These are phyloP conservation scores for Ceratobasidium sp. DNA, from an alignment of 1,284 basidiomycete species.

Conservation along the genomic window DNA sequence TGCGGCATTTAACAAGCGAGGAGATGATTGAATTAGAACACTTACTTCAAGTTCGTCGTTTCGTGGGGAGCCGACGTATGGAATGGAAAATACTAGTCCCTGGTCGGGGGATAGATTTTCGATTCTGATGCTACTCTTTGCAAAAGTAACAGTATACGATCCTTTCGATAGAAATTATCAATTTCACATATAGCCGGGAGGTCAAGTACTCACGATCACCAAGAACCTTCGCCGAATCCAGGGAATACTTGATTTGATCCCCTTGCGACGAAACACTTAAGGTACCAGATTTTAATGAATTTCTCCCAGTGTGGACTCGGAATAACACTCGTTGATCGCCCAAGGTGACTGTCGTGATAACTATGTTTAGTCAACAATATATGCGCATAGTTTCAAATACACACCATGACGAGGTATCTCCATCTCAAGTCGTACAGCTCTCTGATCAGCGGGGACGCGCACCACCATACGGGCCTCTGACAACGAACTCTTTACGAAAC, in stretches of 20 bases:
- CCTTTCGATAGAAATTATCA: not conserved
- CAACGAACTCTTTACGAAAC: not conserved
- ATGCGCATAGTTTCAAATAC: conserved; percentile 51
- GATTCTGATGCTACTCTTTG: not conserved
- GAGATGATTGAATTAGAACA: not conserved
- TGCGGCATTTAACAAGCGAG: not conserved
- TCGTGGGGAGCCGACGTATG: conserved; percentile 32
- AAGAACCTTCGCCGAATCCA: conserved; percentile 37
- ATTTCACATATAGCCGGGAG: not conserved
- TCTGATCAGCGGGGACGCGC: conserved; percentile 69
- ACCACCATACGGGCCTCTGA: conserved; percentile 55
- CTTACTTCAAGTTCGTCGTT: conserved; percentile 39
- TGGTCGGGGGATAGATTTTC: conserved; percentile 17
- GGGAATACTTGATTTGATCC: conserved; percentile 18
- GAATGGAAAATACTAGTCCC: conserved; percentile 24
- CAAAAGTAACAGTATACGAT: not conserved
- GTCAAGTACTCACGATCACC: not conserved
- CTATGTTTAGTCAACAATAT: not conserved
- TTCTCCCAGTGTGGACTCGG: conserved; percentile 73
- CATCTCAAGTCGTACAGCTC: conserved; percentile 71
- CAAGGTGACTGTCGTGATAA: conserved; percentile 29
- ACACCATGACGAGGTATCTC: conserved; percentile 72
- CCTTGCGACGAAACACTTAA: conserved; percentile 7
- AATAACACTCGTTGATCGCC: conserved; percentile 77
- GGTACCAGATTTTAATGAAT: conserved; percentile 60